Evolutionary conservation across 768 basidiomycete genomes (phyloP).

Genomic region (Kwoniella pini): DNA sequence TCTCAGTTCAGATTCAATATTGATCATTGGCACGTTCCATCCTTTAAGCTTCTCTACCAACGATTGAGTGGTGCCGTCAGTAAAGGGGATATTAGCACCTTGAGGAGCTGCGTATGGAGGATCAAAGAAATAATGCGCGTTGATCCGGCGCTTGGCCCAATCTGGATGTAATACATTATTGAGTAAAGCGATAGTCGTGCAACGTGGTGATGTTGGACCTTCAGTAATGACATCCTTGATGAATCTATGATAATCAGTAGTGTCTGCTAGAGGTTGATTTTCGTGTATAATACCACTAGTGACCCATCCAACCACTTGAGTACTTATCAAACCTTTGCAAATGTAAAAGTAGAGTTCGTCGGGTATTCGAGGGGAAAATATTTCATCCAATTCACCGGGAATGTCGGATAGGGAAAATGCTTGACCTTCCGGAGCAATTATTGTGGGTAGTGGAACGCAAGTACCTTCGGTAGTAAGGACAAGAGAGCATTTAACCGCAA

Average conservation of each 20-base stretch:
- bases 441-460: constrained; percentile 60
- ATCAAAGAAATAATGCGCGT: constrained; percentile 56
- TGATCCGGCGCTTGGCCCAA: constrained; percentile 76
- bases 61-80: constrained; percentile 74
- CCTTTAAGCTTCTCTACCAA: constrained; percentile 81
- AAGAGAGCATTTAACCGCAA: constrained; percentile 88
- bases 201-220: constrained; percentile 87
- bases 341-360: constrained; percentile 97
- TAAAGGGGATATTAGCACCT: constrained; percentile 63
- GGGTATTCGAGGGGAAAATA: constrained; percentile 90
- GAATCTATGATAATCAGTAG: constrained; percentile 89
- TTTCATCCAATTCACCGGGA: constrained; percentile 85
- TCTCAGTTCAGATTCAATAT: constrained; percentile 91
- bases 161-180: constrained; percentile 74
- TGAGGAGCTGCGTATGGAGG: constrained; percentile 76
- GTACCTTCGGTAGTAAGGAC: constrained; percentile 76
- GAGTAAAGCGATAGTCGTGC: constrained; percentile 83
- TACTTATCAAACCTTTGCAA: constrained; percentile 83
- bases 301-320: constrained; percentile 92
- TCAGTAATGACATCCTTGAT: constrained; percentile 96
- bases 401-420: constrained; percentile 79
- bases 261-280: constrained; percentile 82
- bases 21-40: constrained; percentile 82
- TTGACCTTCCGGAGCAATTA: constrained; percentile 69
- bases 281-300: constrained; percentile 82